Base-by-base conservation (phyloP, 495 filamentous ascomycete species). In the Penicillium psychrofluorescens region DNA sequence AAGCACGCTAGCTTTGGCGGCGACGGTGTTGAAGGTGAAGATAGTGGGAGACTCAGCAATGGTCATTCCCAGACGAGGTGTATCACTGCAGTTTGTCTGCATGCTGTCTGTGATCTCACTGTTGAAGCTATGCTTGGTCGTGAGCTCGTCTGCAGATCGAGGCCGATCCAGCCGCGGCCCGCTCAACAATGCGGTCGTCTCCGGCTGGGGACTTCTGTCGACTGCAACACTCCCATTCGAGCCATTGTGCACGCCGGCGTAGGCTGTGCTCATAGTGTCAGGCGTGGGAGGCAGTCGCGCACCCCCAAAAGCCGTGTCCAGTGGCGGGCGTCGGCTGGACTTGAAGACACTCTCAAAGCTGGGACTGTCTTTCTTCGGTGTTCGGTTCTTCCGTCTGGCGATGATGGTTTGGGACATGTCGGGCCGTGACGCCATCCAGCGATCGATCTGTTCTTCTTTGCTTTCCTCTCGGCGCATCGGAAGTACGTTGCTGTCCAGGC, bases 231-330 rank as follows among this genome's bases (percentile, higher is more conserved):
- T 71, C 14, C 59, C 55, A 32, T 64, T 58, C 6, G 69, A 72
- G 7, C 66, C 50, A 29, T 64, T 67, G 6, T 53, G 48, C 8
- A 51, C 56, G 6, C 40, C 48, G 30, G 53, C 60, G 41, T 63
- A 56, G 38, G 62, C 63, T 1, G 67, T 71, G 35, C 61, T 70
- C 69, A 72, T 71, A 2, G 69, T 72, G 27, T 72, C 69, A 4
- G 69, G 69, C 0, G 69, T 72, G 7, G 66, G 69, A 32, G 69
- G 69, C 6, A 72, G 55, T 14, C 55, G 55, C 2, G 59, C 33
- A 7, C 61, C 62, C 2, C 58, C 66, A 48, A 71, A 72, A 6
- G 61, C 33, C 7, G 54, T 54, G 29, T 67, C 63, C 12, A 63
- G 32, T 9, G 48, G 60, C 11, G 54, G 55, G 8, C 58, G 58